phyloP scores from a whole-genome alignment of 2,329 filamentous ascomycete species.

The Orbilia ellipsospora region DNA sequence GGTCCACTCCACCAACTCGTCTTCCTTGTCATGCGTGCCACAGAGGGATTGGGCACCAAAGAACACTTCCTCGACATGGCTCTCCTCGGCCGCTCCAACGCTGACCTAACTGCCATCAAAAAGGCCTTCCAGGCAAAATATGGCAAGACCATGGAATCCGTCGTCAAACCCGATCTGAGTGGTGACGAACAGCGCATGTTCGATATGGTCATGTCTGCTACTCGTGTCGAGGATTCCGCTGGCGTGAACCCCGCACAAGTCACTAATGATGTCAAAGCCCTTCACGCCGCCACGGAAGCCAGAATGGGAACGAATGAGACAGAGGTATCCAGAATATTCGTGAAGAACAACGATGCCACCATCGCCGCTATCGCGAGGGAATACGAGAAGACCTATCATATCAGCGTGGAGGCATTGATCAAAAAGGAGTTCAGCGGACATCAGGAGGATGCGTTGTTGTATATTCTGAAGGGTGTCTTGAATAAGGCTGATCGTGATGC shows the following conservation, averaged over 20 bases:
- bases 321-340: conserved; percentile 81
- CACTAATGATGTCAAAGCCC: conserved; percentile 77
- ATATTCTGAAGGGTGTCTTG: conserved; percentile 80
- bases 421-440: conserved; percentile 88
- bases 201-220: conserved; percentile 79
- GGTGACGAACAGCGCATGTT: conserved; percentile 88
- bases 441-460: conserved; percentile 83
- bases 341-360: conserved; percentile 80
- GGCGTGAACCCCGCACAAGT: conserved; percentile 80
- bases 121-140: conserved; percentile 76
- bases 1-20: conserved; percentile 84
- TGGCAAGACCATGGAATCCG: conserved; percentile 74
- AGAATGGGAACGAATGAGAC: conserved; percentile 72
- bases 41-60: conserved; percentile 85
- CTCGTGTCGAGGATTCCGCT: conserved; percentile 79
- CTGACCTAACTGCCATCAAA: conserved; percentile 89
- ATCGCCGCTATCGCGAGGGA: conserved; percentile 81
- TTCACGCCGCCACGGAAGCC: conserved; percentile 81
- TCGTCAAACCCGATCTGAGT: conserved; percentile 81
- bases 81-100: conserved; percentile 82
- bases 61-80: conserved; percentile 87
- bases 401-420: conserved; percentile 77
- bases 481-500: conserved; percentile 72
- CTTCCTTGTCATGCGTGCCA: conserved; percentile 74
- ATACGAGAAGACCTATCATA: conserved; percentile 79